Evolutionary conservation across 768 basidiomycete species (phyloP).

Genomic region (Rhodocollybia butyracea): DNA sequence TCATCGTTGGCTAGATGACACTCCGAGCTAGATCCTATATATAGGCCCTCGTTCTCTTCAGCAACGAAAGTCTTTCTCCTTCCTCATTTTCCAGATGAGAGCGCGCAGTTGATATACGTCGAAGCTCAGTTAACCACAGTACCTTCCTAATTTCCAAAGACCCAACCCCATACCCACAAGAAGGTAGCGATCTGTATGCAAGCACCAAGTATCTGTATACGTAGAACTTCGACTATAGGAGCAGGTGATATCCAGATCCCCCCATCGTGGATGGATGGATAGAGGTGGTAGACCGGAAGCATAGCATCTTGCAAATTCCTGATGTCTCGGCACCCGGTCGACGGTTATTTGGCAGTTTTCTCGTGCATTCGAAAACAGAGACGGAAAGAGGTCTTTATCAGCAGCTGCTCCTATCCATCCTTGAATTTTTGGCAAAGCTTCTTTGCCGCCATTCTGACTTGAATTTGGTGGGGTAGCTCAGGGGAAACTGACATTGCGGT

Average conservation of each 20-base stretch:
- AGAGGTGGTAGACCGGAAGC: slow-evolving; percentile 25
- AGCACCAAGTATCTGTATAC: slow-evolving; percentile 55
- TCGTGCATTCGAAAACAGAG: slow-evolving; percentile 14
- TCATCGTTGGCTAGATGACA: not conserved
- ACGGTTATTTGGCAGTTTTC: slow-evolving; percentile 21
- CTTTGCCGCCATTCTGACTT: slow-evolving; percentile 1
- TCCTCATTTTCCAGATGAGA: slow-evolving; percentile 6
- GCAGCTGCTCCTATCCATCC: too few relatives aligned
- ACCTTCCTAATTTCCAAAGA: slow-evolving; percentile 63
- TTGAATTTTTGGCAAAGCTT: not conserved
- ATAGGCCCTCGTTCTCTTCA: not conserved
- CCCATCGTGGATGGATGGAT: slow-evolving; percentile 56
- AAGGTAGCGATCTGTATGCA: slow-evolving; percentile 58
- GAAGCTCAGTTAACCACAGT: slow-evolving; percentile 61
- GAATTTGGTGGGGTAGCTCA: slow-evolving; percentile 4
- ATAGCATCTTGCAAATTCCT: not conserved
- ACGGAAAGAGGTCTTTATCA: slow-evolving; percentile 17
- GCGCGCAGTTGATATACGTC: slow-evolving; percentile 25
- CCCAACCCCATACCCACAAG: slow-evolving; percentile 36
- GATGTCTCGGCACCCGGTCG: slow-evolving; percentile 6
- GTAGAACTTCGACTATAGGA: slow-evolving; percentile 23
- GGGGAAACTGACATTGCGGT: slow-evolving; percentile 2
- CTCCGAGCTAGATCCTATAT: not conserved
- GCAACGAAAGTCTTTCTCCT: not conserved
- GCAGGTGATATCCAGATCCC: slow-evolving; percentile 33